phyloP scores from a whole-genome alignment of 768 basidiomycete species.

The Lactarius pseudohatsudake region DNA sequence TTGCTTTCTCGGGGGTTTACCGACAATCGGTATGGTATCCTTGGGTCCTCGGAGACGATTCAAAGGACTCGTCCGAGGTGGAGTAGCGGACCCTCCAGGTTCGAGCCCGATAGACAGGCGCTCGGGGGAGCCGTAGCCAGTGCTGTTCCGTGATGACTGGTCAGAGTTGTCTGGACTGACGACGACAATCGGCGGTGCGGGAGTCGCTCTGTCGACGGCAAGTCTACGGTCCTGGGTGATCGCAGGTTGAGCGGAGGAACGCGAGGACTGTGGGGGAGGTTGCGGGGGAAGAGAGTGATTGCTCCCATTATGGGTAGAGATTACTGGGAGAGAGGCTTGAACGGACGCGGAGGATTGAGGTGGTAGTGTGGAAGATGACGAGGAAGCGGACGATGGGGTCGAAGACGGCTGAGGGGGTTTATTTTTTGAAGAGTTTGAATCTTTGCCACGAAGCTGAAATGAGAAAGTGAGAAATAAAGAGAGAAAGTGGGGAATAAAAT shows the following conservation, averaged over 20 bases:
- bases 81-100: slow-evolving; percentile 45
- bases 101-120: slow-evolving; percentile 50
- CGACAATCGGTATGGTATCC: slow-evolving; percentile 95
- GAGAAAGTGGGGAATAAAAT: slow-evolving; percentile 29
- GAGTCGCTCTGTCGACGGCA: slow-evolving; percentile 45
- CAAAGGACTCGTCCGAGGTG: slow-evolving; percentile 66
- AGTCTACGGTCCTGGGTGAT: slow-evolving; percentile 61
- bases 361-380: slow-evolving; percentile 43
- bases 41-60: slow-evolving; percentile 83
- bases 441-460: slow-evolving; percentile 65
- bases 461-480: slow-evolving; percentile 24
- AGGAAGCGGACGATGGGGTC: slow-evolving; percentile 39
- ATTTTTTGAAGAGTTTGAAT: slow-evolving; percentile 64
- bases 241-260: slow-evolving; percentile 43
- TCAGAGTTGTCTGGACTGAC: slow-evolving; percentile 69
- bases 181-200: slow-evolving; percentile 82
- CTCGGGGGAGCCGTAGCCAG: slow-evolving; percentile 49
- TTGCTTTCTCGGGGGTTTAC: slow-evolving; percentile 96
- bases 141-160: slow-evolving; percentile 43
- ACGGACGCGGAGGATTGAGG: slow-evolving; percentile 49
- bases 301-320: slow-evolving; percentile 39
- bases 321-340: slow-evolving; percentile 37
- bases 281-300: slow-evolving; percentile 46
- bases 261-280: slow-evolving; percentile 38
- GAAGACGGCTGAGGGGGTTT: slow-evolving; percentile 56